These are phyloP conservation scores for Chalciporus pseudorubinellus DNA, from an alignment of 768 basidiomycete genomes.

Conservation along the genomic window DNA sequence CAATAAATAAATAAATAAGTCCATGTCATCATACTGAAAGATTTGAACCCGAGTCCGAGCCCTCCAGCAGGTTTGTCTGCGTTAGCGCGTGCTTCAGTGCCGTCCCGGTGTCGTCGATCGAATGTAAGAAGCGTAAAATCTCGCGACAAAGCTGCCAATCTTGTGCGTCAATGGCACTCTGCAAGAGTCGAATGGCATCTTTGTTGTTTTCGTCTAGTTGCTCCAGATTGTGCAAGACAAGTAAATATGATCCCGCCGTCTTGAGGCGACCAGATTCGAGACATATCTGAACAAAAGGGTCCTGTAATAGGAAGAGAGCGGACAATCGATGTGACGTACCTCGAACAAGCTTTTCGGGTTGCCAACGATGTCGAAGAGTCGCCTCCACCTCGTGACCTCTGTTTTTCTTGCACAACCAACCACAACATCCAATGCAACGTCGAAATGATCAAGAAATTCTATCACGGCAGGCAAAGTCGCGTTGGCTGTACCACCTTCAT, in stretches of 20 bases:
- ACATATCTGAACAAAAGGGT: slow-evolving; percentile 59
- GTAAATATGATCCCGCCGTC: slow-evolving; percentile 88
- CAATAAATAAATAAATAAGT: too few species aligned
- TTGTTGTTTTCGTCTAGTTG: slow-evolving; percentile 74
- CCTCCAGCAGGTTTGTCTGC: slow-evolving; percentile 42
- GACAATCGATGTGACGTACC: slow-evolving; percentile 40
- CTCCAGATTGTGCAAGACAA: slow-evolving; percentile 92
- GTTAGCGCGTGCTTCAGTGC: slow-evolving; percentile 62
- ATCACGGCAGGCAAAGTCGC: slow-evolving; percentile 62
- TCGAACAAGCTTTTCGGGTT: slow-evolving; percentile 90
- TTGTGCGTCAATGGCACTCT: slow-evolving; percentile 67
- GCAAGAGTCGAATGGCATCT: slow-evolving; percentile 80
- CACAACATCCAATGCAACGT: slow-evolving; percentile 86
- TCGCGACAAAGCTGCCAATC: slow-evolving; percentile 94
- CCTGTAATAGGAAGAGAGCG: neutral
- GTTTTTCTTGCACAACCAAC: slow-evolving; percentile 97
- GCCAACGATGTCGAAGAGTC: slow-evolving; percentile 87
- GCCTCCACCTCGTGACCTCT: slow-evolving; percentile 86
- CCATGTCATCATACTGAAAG: slow-evolving; percentile 1
- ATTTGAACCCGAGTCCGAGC: neutral
- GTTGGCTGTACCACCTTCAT: slow-evolving; percentile 19
- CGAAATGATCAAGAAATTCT: slow-evolving; percentile 94
- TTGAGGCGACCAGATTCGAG: slow-evolving; percentile 68
- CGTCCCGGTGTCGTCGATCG: slow-evolving; percentile 82
- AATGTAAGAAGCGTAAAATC: slow-evolving; percentile 87